Conservation (phyloP, 768 basidiomycete genomes). For the Crassisporium funariophilum region DNA sequence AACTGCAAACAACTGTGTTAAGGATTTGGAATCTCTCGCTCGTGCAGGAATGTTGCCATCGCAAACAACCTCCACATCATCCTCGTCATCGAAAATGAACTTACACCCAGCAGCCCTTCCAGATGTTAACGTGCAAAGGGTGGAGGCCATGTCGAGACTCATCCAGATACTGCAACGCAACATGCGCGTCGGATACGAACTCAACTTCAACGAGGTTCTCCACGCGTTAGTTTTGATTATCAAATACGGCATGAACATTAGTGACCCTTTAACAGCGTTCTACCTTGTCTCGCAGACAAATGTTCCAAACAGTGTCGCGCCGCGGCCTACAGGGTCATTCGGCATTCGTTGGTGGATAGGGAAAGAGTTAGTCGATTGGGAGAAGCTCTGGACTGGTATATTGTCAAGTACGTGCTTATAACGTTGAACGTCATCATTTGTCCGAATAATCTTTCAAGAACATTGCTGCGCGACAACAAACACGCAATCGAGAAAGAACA, state of each 20-base stretch:
- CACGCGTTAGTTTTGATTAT: constrained; percentile 58
- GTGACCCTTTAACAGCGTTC: constrained; percentile 50
- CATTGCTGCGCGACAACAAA: constrained; percentile 84
- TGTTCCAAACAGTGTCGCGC: constrained; percentile 75
- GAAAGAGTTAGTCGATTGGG: constrained; percentile 69
- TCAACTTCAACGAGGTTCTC: constrained; percentile 70
- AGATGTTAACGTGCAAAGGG: constrained; percentile 55
- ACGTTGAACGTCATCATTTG: constrained; percentile 5
- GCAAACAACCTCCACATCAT: constrained; percentile 35
- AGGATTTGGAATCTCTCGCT: constrained; percentile 51
- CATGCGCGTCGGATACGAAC: constrained; percentile 74
- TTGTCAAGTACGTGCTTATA: constrained; percentile 66
- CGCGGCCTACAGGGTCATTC: constrained; percentile 80
- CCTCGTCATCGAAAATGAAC: constrained; percentile 31
- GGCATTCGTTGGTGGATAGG: constrained; percentile 74
- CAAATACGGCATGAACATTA: not conserved
- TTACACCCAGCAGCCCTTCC: constrained; percentile 30
- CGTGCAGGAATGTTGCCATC: constrained; percentile 34
- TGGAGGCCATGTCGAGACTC: constrained; percentile 66
- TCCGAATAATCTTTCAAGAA: constrained; percentile 44
- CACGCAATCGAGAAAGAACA: constrained; percentile 88
- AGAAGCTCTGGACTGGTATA: constrained; percentile 82
- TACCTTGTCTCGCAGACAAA: constrained; percentile 76
- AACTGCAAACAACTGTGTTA: constrained; percentile 61
- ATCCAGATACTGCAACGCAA: constrained; percentile 68